phyloP scores from a whole-genome alignment of 2,329 filamentous ascomycete species.

The Pleurostoma richardsiae region DNA sequence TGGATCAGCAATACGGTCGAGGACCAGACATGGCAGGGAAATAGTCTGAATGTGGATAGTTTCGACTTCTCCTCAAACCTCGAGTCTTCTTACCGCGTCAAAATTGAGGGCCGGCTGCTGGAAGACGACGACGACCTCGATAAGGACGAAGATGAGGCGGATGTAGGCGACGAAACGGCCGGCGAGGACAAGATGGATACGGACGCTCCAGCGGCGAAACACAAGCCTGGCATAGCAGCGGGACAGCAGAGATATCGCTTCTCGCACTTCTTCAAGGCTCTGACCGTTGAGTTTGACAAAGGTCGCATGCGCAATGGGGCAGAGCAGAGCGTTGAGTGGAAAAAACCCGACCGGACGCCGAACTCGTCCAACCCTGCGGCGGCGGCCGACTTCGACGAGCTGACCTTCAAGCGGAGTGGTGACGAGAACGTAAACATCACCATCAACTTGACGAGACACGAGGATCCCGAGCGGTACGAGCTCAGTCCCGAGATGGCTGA shows the following conservation, averaged over 20 bases:
- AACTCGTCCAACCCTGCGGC: slow-evolving; percentile 51
- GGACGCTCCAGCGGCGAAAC: slow-evolving; percentile 24
- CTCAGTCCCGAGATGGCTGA: slow-evolving; percentile 76
- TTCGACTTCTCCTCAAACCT: slow-evolving; percentile 77
- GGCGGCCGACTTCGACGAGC: slow-evolving; percentile 77
- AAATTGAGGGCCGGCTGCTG: slow-evolving; percentile 82
- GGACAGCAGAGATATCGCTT: slow-evolving; percentile 47
- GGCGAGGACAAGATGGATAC: slow-evolving; percentile 18
- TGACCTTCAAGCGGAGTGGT: slow-evolving; percentile 85
- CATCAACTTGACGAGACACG: slow-evolving; percentile 79
- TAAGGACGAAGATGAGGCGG: slow-evolving; percentile 35
- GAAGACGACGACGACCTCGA: slow-evolving; percentile 60
- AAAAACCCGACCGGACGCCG: slow-evolving; percentile 62
- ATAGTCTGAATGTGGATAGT: slow-evolving; percentile 61
- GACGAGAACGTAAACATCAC: slow-evolving; percentile 92
- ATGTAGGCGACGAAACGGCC: slow-evolving; percentile 47
- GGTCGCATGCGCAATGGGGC: slow-evolving; percentile 50
- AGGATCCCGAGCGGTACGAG: slow-evolving; percentile 78
- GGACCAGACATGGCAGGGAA: slow-evolving; percentile 87
- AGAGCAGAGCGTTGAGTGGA: slow-evolving; percentile 73
- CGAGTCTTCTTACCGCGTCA: slow-evolving; percentile 81
- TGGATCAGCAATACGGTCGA: slow-evolving; percentile 95
- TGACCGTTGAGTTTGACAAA: slow-evolving; percentile 69
- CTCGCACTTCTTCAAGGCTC: slow-evolving; percentile 77
- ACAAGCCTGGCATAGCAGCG: slow-evolving; percentile 24